phyloP scores from a whole-genome alignment of 441 rosid genomes.

The Populus hybrid region DNA sequence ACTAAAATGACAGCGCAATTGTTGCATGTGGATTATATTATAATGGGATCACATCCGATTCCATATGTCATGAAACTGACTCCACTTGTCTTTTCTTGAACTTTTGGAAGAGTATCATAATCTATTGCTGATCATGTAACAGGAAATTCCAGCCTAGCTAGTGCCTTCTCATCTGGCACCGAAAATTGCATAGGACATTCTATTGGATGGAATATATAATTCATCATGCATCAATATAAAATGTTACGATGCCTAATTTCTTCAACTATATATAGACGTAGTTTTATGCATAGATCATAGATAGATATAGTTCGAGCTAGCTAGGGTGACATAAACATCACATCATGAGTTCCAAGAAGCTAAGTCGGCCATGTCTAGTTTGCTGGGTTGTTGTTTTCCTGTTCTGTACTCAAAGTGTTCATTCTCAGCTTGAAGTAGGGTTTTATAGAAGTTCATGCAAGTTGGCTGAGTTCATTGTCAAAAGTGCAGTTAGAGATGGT shows the following conservation, averaged over 20 bases:
- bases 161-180: neutral
- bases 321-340: neutral
- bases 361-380: neutral
- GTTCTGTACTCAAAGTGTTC: slow-evolving; percentile 15
- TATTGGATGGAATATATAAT: neutral
- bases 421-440: slow-evolving; percentile 44
- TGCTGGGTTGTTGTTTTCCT: slow-evolving; percentile 1
- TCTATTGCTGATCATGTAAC: neutral
- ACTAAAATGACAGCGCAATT: neutral
- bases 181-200: neutral
- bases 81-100: slow-evolving; percentile 19
- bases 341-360: slow-evolving; percentile 7
- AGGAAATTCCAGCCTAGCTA: neutral
- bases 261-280: slow-evolving; percentile 17
- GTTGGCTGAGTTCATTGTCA: slow-evolving; percentile 38
- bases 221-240: too few relatives aligned
- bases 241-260: neutral
- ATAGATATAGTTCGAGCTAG: neutral
- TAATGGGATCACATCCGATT: neutral
- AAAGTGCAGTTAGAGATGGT: slow-evolving; percentile 35
- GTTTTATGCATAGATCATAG: neutral
- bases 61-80: slow-evolving; percentile 1
- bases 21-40: neutral
- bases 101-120: neutral
- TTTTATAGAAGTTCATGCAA: slow-evolving; percentile 32